phyloP scores from a whole-genome alignment of 805 yeast genomes.

The Kazachstania viticola region DNA sequence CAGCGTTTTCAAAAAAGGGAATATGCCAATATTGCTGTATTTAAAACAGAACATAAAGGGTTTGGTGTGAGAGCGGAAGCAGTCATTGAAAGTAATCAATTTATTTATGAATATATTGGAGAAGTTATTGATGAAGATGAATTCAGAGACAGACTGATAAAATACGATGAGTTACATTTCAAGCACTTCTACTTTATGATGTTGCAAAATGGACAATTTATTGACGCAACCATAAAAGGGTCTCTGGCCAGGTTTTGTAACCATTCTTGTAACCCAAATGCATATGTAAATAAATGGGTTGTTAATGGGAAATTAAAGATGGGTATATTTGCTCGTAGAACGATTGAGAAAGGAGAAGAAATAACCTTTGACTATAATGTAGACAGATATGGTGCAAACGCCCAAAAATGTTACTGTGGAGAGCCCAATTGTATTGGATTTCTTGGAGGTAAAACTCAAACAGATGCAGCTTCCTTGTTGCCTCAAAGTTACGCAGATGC shows the following conservation, averaged over 20 bases:
- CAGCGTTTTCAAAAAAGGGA: conserved; percentile 75
- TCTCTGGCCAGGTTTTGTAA: conserved; percentile 84
- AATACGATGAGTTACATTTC: conserved; percentile 56
- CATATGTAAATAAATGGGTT: conserved; percentile 94
- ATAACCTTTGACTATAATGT: conserved; percentile 78
- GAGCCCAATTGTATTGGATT: conserved; percentile 85
- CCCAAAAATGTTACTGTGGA: conserved; percentile 92
- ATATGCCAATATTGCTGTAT: conserved; percentile 70
- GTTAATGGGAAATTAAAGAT: conserved; percentile 80
- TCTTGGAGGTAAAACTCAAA: conserved; percentile 94
- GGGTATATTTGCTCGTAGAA: conserved; percentile 87
- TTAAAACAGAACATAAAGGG: conserved; percentile 76
- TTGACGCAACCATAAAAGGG: conserved; percentile 89
- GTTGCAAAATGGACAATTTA: conserved; percentile 85
- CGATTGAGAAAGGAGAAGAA: conserved; percentile 70
- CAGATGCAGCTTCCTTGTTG: conserved; percentile 73
- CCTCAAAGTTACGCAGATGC: conserved; percentile 83
- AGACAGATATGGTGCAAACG: conserved; percentile 89
- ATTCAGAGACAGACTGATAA: conserved; percentile 64
- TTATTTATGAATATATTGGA: conserved; percentile 86
- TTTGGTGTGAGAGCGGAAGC: conserved; percentile 72
- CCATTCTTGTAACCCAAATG: conserved; percentile 92
- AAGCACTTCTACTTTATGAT: conserved; percentile 92
- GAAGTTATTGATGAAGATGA: conserved; percentile 76
- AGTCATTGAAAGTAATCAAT: conserved; percentile 47